Percentiles rank a stretch among this genome's conserved stretches.
Evolutionary conservation across 768 basidiomycete genomes (phyloP).

Genomic region (Pilatotrama ljubarskyi): DNA sequence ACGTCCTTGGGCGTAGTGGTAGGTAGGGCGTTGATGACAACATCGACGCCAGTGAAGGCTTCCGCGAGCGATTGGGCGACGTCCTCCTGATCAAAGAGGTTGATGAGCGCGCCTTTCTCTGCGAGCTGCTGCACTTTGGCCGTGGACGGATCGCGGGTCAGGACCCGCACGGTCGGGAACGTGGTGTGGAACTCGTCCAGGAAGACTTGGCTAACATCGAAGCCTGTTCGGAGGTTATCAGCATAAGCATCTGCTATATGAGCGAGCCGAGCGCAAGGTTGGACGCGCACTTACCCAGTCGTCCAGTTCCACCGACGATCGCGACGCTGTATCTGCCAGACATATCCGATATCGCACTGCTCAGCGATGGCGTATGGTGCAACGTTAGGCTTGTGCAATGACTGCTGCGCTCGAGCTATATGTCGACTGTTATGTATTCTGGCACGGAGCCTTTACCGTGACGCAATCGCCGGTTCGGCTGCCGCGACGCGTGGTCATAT

Average conservation of each 20-base stretch:
- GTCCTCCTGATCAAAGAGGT: constrained; percentile 5
- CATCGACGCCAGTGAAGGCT: constrained; percentile 7
- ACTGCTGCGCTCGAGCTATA: neutral
- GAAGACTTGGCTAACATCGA: constrained; percentile 12
- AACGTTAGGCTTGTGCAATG: neutral
- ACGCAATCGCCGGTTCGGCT: neutral
- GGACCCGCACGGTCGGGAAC: constrained; percentile 21
- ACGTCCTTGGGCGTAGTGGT: neutral
- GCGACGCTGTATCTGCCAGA: constrained; percentile 1
- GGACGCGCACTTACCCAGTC: constrained; percentile 5
- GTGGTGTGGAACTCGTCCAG: constrained; percentile 20
- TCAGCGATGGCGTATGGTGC: neutral
- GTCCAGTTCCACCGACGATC: constrained; percentile 13
- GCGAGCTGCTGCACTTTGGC: constrained; percentile 8
- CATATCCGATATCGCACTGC: neutral
- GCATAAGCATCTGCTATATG: neutral
- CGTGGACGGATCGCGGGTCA: constrained; percentile 21
- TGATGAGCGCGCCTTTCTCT: constrained; percentile 20
- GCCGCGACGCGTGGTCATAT: too few relatives aligned
- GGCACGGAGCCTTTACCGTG: neutral
- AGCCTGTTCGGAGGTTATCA: neutral
- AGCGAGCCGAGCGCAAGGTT: too few relatives aligned
- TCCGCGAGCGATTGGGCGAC: neutral
- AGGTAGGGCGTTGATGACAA: constrained; percentile 11
- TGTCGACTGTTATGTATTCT: neutral